Evolutionary conservation across 1,284 basidiomycete genomes (phyloP), one percentile per base, ranked within the genome.

Genomic region (Ganoderma sp.): DNA sequence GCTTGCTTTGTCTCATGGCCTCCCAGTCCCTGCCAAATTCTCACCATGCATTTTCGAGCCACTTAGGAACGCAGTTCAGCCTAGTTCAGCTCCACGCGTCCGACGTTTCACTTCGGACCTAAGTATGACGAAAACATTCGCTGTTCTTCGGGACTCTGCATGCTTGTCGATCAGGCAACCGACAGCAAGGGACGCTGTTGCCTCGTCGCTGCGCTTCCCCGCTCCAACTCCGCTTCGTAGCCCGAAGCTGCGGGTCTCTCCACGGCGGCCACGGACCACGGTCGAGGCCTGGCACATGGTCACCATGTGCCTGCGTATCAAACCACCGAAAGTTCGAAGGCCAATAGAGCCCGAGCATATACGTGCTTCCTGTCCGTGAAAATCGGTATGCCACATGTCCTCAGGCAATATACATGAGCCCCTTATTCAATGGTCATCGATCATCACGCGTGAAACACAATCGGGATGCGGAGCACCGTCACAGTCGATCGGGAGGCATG

Each of bases 351-450:
- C 58, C 58, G 39, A 37, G 37, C 22, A n/a, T 58, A 67, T 54
- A 63, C 57, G 22, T 61, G 61, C 65, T 65, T 60, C 50, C 41
- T 43, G 68, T 71, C 70, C 70, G 70, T 41, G 67, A 67, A 69
- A 71, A 71, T 71, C 70, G 70, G 70, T 59, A 34, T 62, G 52
- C 57, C 66, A 64, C 70, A 71, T 69, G 65, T 68, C 54, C 60
- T 4, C 52, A 15, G 56, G 60, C 14, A 14, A 34, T 32, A 41
- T 19, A 14, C 8, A 22, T 50, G 48, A 50, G 48, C 48, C 48
- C 3, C 48, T 10, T 22, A 52, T 52, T 52, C 48, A 52, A 5
- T 52, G n/a, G 12, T n/a, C 48, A 22, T 22, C 48, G 37, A 8
- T 10, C 37, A 39, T 32, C 32, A 32, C n/a, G 19, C 45, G 19